Conservation (phyloP, 2,329 filamentous ascomycete genomes). For the Colletotrichum higginsianum region DNA sequence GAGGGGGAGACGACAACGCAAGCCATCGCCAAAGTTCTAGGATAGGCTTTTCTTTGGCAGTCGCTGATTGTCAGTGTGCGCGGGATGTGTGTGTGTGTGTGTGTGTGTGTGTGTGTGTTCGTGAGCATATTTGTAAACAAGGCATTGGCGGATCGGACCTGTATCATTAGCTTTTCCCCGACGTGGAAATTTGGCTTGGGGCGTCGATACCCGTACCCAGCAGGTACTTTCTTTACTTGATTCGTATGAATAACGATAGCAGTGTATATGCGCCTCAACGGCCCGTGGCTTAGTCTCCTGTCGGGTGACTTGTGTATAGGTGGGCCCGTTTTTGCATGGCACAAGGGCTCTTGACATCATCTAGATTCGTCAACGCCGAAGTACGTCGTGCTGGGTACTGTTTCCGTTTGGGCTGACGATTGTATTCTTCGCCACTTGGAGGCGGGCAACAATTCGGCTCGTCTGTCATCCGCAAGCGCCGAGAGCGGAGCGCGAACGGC, state of each 20-base stretch:
- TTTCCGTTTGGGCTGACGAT: background rate
- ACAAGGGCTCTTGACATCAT: too few species aligned
- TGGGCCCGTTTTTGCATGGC: too few species aligned
- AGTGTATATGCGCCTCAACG: too few species aligned
- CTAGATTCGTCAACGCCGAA: background rate
- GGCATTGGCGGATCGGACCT: background rate
- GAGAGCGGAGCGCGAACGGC: background rate
- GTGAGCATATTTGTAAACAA: background rate
- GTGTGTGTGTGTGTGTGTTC: background rate
- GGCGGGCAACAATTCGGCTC: background rate
- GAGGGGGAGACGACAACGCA: constrained; percentile 14
- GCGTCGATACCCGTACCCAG: constrained; percentile 24
- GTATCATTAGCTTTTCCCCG: constrained; percentile 7
- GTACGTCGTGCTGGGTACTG: background rate
- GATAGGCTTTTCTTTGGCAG: background rate
- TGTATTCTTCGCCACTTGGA: background rate
- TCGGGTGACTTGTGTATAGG: too few species aligned
- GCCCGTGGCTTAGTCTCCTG: too few species aligned
- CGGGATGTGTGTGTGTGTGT: background rate
- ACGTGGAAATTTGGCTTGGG: background rate
- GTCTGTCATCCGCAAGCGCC: background rate
- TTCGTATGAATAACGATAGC: background rate
- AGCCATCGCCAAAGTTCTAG: constrained; percentile 25
- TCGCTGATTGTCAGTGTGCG: background rate
- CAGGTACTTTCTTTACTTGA: background rate